Conservation (phyloP, 495 filamentous ascomycete genomes). For the Cenococcum geophilum region DNA sequence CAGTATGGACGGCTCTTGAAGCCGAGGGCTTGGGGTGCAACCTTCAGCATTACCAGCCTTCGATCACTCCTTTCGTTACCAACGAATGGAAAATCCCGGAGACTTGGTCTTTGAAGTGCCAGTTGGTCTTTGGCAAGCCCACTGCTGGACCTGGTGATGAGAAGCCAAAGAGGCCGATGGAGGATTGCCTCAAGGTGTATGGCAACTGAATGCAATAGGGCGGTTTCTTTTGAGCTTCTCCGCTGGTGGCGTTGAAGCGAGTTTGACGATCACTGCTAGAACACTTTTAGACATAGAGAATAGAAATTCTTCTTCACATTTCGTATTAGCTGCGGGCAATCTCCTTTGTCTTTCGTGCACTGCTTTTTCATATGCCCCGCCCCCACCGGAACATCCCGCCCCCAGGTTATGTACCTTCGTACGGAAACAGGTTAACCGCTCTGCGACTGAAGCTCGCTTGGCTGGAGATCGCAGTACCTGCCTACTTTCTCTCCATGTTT, state of each 20-base stretch:
- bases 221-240: background rate
- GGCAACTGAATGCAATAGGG: conserved; percentile 6
- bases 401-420: too few species aligned
- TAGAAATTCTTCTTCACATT: background rate
- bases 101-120: conserved; percentile 17
- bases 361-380: too few species aligned
- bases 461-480: too few species aligned
- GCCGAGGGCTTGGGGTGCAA: conserved; percentile 22
- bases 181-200: conserved; percentile 21
- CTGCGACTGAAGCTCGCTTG: too few species aligned
- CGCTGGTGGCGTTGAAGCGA: background rate
- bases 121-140: conserved; percentile 25
- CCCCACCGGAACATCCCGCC: too few species aligned
- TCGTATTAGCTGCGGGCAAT: too few species aligned
- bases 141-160: conserved; percentile 1
- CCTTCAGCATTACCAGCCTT: conserved; percentile 24
- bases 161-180: conserved; percentile 21
- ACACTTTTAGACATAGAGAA: background rate
- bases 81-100: conserved; percentile 20
- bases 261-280: background rate
- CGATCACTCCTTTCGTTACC: conserved; percentile 12
- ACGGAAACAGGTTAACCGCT: too few species aligned
- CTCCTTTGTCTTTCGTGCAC: too few species aligned
- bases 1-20: conserved; percentile 23
- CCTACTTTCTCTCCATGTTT: too few species aligned